These are phyloP conservation scores for Sarcocystis neurona DNA, from an alignment of 169 alveolate species.

Conservation along the genomic window DNA sequence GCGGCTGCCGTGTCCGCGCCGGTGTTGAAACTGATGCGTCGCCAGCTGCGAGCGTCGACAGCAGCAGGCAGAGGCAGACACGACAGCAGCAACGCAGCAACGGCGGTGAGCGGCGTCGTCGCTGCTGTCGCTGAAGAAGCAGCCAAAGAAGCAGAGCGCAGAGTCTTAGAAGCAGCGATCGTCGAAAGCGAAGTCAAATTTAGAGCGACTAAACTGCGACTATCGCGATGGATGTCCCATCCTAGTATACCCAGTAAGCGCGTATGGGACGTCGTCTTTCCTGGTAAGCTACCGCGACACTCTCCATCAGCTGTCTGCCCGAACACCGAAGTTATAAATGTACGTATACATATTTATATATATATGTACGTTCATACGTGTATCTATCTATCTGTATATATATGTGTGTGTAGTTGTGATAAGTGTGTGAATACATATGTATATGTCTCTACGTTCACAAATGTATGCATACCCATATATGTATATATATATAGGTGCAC, in stretches of 20 bases:
- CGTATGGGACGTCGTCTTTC: not conserved
- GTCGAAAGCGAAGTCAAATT: slow-evolving; percentile 7
- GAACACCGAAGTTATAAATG: no score
- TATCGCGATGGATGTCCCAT: not conserved
- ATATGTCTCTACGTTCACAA: no score
- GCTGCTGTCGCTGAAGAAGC: not conserved
- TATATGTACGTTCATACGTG: no score
- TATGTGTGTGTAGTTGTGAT: no score
- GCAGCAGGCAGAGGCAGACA: not conserved
- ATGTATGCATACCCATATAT: no score
- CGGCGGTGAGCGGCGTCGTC: not conserved
- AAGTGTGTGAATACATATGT: no score
- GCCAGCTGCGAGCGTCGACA: not conserved
- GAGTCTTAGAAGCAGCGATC: not conserved
- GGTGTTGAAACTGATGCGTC: not conserved
- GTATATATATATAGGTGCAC: no score
- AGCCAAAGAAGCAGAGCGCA: not conserved
- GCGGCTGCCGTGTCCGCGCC: not conserved
- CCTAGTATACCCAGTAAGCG: not conserved
- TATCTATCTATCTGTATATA: no score
- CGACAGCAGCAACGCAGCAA: not conserved
- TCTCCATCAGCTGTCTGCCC: no score
- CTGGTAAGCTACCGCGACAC: no score
- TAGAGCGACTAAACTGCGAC: not conserved
- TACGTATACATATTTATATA: no score